Evolutionary conservation across 371 early-diverging fungal species (phyloP).

Genomic region (Apophysomyces elegans): DNA sequence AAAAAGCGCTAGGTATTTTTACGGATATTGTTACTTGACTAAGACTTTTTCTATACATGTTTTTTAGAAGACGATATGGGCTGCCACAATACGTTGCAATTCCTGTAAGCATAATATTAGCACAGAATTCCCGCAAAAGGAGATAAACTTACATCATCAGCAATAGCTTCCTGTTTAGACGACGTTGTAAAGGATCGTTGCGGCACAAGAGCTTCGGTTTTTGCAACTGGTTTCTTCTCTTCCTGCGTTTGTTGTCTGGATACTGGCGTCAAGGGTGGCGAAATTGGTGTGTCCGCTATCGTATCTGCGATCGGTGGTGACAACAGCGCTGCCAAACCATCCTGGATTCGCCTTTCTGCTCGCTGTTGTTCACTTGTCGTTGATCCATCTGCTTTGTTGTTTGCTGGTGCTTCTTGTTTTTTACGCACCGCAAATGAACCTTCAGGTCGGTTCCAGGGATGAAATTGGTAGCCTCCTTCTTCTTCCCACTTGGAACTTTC

Average conservation of each 20-base stretch:
- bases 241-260: constrained; percentile 11
- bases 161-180: constrained; percentile 26
- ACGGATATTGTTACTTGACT: too few species aligned
- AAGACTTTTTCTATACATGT: background rate
- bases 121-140: background rate
- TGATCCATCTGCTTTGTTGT: constrained; percentile 6
- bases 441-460: constrained; percentile 54
- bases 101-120: constrained; percentile 23
- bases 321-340: constrained; percentile 11
- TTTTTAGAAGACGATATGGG: constrained; percentile 52
- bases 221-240: constrained; percentile 22
- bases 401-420: constrained; percentile 16
- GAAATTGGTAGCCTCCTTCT: constrained; percentile 54
- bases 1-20: too few species aligned
- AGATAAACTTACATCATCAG: constrained; percentile 37
- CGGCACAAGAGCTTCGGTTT: constrained; percentile 16
- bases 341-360: constrained; percentile 12
- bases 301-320: constrained; percentile 12
- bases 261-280: constrained; percentile 14
- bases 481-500: constrained; percentile 55
- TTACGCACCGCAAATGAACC: constrained; percentile 47
- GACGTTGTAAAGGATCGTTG: constrained; percentile 3
- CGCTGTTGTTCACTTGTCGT: constrained; percentile 9
- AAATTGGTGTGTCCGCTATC: constrained; percentile 21
- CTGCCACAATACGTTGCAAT: constrained; percentile 50